Evolutionary conservation across 352 stramenopile species (phyloP).

Genomic region (Globisporangium barbulae): DNA sequence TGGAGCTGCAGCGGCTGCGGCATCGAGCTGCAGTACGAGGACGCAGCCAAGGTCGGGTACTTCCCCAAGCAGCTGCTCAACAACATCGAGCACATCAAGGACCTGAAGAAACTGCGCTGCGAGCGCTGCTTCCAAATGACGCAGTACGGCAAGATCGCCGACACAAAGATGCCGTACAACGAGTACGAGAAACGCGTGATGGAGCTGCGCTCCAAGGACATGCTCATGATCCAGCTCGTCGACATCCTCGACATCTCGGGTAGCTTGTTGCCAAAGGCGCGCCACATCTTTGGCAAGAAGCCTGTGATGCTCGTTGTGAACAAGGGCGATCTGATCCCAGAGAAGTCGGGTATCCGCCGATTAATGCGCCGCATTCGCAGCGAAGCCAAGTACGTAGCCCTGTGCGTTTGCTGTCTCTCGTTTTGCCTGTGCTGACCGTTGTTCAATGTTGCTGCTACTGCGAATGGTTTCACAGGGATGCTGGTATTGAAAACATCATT

Average conservation of each 20-base stretch:
- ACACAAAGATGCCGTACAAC: constrained; percentile 76
- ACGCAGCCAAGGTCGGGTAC: constrained; percentile 62
- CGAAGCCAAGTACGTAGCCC: constrained; percentile 54
- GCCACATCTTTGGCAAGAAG: constrained; percentile 88
- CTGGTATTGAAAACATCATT: constrained; percentile 76
- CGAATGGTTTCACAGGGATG: constrained; percentile 26
- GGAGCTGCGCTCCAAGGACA: constrained; percentile 79
- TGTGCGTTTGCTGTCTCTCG: neutral
- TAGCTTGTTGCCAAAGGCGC: constrained; percentile 81
- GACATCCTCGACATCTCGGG: constrained; percentile 92
- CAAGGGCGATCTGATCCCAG: constrained; percentile 88
- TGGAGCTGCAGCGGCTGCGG: constrained; percentile 82
- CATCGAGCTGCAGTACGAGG: constrained; percentile 72
- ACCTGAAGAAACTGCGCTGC: constrained; percentile 78
- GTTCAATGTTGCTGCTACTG: neutral
- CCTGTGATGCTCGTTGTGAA: constrained; percentile 89
- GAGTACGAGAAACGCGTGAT: constrained; percentile 89
- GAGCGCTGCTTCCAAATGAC: constrained; percentile 88
- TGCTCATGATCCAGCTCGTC: constrained; percentile 90
- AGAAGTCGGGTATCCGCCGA: constrained; percentile 75
- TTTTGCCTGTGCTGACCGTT: constrained; percentile 2
- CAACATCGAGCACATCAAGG: constrained; percentile 59
- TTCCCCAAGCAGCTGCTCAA: constrained; percentile 60
- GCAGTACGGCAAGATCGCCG: constrained; percentile 84
- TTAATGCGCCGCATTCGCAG: constrained; percentile 79